Evolutionary conservation across 345 rosid genomes (phyloP).

Genomic region (Populus pruinosa): DNA sequence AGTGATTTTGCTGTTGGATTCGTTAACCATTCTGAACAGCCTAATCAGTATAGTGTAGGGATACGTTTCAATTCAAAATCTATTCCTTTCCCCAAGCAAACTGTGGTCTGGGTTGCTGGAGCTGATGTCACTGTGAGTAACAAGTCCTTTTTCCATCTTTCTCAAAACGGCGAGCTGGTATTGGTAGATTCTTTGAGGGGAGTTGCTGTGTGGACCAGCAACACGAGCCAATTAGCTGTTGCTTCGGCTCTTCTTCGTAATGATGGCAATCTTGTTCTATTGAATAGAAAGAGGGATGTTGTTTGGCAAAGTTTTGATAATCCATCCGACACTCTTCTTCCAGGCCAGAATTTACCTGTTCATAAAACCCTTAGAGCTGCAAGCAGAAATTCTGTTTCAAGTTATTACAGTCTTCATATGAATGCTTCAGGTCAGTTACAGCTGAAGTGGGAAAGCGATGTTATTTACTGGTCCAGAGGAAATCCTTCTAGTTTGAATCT

Average conservation of each 20-base stretch:
- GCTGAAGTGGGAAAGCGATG: conserved; percentile 64
- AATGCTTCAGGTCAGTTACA: conserved; percentile 51
- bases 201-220: conserved; percentile 52
- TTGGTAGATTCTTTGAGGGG: conserved; percentile 50
- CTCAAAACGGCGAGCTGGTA: conserved; percentile 53
- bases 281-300: conserved; percentile 36
- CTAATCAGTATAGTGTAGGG: conserved; percentile 65
- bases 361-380: conserved; percentile 55
- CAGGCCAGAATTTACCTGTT: conserved; percentile 54
- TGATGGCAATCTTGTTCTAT: conserved; percentile 67
- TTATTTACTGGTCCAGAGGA: conserved; percentile 53
- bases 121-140: conserved; percentile 50
- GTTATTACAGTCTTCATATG: conserved; percentile 67
- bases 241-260: conserved; percentile 56
- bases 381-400: conserved; percentile 51
- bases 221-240: conserved; percentile 49
- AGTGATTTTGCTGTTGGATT: conserved; percentile 73
- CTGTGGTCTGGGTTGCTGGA: conserved; percentile 77
- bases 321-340: conserved; percentile 71
- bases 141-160: conserved; percentile 63
- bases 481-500: conserved; percentile 37
- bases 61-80: conserved; percentile 58
- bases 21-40: conserved; percentile 45
- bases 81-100: conserved; percentile 46
- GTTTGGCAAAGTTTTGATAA: conserved; percentile 78